A percentile compares a stretch with the other conserved stretches of the same genome.
These are phyloP conservation scores for Trichoderma virens DNA, from an alignment of 495 filamentous ascomycete genomes.

Conservation along the genomic window DNA sequence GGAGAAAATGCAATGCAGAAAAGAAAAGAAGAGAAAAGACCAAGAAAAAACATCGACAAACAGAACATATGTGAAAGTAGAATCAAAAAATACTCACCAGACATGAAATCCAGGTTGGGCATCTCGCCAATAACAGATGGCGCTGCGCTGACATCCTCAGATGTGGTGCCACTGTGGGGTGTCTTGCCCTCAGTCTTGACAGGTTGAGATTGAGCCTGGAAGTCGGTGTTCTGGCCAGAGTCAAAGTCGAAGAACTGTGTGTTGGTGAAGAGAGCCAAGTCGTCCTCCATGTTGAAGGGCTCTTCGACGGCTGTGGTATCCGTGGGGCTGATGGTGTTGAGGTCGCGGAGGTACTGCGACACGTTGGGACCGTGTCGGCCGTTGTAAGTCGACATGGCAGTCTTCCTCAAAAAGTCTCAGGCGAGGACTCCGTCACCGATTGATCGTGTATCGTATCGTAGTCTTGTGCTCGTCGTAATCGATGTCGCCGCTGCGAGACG, in stretches of 20 bases:
- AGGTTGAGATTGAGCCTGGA: conserved; percentile 27
- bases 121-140: conserved; percentile 32
- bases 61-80: background rate
- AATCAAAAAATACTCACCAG: conserved; percentile 22
- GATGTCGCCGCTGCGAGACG: background rate
- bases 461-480: background rate
- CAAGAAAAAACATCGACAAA: background rate
- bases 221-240: conserved; percentile 30
- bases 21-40: background rate
- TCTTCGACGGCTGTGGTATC: conserved; percentile 57
- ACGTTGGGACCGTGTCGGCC: conserved; percentile 71
- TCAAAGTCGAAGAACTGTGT: conserved; percentile 92
- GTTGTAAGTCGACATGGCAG: conserved; percentile 57
- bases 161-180: conserved; percentile 24
- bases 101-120: conserved; percentile 27
- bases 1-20: background rate
- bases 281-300: conserved; percentile 48
- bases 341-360: conserved; percentile 76
- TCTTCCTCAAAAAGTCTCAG: background rate
- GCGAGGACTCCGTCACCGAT: background rate
- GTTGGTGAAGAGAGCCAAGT: conserved; percentile 87
- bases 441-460: background rate
- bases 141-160: conserved; percentile 28
- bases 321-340: conserved; percentile 69
- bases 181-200: conserved; percentile 25